Evolutionary conservation across 23 red algal genomes (phyloP).

Genomic region (Agarophyton chilense): DNA sequence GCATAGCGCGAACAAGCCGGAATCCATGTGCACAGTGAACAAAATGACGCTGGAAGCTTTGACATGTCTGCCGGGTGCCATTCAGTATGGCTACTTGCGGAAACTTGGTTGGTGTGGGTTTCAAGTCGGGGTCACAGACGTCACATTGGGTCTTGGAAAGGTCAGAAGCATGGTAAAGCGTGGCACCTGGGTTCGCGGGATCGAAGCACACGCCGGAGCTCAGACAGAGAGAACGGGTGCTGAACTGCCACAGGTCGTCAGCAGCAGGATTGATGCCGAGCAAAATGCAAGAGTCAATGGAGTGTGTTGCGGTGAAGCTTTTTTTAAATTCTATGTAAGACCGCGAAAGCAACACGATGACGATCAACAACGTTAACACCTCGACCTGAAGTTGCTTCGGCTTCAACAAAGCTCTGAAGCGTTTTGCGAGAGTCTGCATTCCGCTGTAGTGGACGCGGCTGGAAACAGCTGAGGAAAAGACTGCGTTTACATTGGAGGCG

Average conservation of each 20-base stretch:
- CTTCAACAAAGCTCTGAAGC: not conserved
- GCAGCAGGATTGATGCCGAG: not conserved
- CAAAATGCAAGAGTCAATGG: not conserved
- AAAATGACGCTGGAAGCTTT: conserved; percentile 8
- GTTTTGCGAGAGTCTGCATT: not conserved
- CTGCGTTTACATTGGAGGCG: too few relatives aligned
- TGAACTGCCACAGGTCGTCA: conserved; percentile 8
- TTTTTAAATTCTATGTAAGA: not conserved
- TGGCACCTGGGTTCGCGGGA: not conserved
- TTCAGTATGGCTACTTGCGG: not conserved
- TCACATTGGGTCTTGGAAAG: not conserved
- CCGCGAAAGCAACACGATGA: not conserved
- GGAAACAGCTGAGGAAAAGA: too few relatives aligned
- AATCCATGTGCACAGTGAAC: conserved; percentile 26
- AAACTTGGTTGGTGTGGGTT: not conserved
- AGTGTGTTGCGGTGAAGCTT: too few relatives aligned
- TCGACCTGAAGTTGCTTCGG: not conserved
- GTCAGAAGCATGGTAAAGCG: not conserved
- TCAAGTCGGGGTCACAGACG: not conserved
- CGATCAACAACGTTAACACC: not conserved
- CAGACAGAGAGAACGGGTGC: not conserved
- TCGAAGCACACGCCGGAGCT: not conserved
- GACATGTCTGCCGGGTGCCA: not conserved
- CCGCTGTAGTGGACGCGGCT: too few relatives aligned
- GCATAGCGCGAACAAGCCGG: not conserved